phyloP scores from a whole-genome alignment of 2,329 filamentous ascomycete genomes.

The Fusarium austroafricanum region DNA sequence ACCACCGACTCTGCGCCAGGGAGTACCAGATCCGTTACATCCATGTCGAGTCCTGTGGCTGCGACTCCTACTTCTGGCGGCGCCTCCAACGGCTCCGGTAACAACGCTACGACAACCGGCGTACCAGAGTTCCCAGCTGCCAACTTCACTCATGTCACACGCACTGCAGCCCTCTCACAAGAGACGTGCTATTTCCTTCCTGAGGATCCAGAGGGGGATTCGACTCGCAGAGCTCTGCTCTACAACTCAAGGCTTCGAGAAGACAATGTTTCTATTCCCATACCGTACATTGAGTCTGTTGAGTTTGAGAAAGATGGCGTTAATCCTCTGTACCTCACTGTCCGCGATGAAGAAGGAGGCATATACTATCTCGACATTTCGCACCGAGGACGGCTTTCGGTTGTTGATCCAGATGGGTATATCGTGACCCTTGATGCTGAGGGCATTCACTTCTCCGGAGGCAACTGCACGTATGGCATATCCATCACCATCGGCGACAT shows the following conservation, averaged over 20 bases:
- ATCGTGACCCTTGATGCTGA: constrained; percentile 49
- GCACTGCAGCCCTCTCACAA: constrained; percentile 43
- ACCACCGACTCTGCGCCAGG: neutral
- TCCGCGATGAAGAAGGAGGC: constrained; percentile 47
- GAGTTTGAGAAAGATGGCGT: constrained; percentile 50
- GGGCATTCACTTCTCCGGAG: constrained; percentile 52
- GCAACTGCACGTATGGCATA: constrained; percentile 49
- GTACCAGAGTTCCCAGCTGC: constrained; percentile 42
- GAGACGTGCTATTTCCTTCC: constrained; percentile 50
- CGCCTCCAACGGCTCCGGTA: constrained; percentile 4
- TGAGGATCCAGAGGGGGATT: constrained; percentile 35
- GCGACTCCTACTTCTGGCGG: constrained; percentile 1
- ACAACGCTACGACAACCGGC: constrained; percentile 22
- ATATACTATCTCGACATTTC: constrained; percentile 52
- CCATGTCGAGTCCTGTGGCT: constrained; percentile 24
- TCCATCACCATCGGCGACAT: constrained; percentile 50
- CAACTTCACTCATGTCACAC: constrained; percentile 51
- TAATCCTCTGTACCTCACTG: constrained; percentile 50
- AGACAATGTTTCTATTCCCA: constrained; percentile 48
- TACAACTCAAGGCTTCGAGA: constrained; percentile 49
- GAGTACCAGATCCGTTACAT: constrained; percentile 22
- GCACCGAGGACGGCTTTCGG: constrained; percentile 46
- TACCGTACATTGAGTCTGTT: constrained; percentile 54
- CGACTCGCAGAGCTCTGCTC: constrained; percentile 46
- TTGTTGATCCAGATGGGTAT: constrained; percentile 49